These are phyloP conservation scores for Yamadazyma pseudoaaseri DNA, from an alignment of 1,139 yeast genomes.

Conservation along the genomic window DNA sequence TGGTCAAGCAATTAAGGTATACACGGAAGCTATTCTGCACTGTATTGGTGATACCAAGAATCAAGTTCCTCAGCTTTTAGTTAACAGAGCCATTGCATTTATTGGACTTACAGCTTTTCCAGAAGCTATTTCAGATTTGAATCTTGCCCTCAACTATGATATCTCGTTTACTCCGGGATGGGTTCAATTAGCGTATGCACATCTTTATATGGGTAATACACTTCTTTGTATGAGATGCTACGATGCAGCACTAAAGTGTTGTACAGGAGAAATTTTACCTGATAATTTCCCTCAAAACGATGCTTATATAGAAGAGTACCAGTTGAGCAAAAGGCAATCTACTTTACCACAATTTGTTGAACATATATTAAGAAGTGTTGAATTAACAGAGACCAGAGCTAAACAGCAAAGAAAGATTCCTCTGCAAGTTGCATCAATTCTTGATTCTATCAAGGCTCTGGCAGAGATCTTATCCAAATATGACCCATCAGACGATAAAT, in stretches of 20 bases:
- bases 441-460: conserved; percentile 28
- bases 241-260: conserved; percentile 28
- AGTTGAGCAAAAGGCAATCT: conserved; percentile 19
- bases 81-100: conserved; percentile 44
- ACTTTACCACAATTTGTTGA: conserved; percentile 43
- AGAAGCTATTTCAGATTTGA: conserved; percentile 41
- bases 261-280: conserved; percentile 35
- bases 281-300: conserved; percentile 20
- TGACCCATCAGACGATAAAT: conserved; percentile 24
- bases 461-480: conserved; percentile 22
- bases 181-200: conserved; percentile 48
- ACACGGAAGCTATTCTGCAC: conserved; percentile 36
- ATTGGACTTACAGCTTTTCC: conserved; percentile 44
- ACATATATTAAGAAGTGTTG: conserved; percentile 33
- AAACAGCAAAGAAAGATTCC: conserved; percentile 33
- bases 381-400: conserved; percentile 41
- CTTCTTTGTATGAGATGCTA: conserved; percentile 35
- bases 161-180: conserved; percentile 42
- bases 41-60: conserved; percentile 16
- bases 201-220: conserved; percentile 41
- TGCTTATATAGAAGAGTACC: conserved; percentile 19
- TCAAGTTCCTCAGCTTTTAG: conserved; percentile 33
- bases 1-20: conserved; percentile 42
- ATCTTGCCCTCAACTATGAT: conserved; percentile 31
- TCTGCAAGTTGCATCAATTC: conserved; percentile 20